phyloP scores from a whole-genome alignment of 164 flowering plant genomes.

The Euptelea pleiosperma region DNA sequence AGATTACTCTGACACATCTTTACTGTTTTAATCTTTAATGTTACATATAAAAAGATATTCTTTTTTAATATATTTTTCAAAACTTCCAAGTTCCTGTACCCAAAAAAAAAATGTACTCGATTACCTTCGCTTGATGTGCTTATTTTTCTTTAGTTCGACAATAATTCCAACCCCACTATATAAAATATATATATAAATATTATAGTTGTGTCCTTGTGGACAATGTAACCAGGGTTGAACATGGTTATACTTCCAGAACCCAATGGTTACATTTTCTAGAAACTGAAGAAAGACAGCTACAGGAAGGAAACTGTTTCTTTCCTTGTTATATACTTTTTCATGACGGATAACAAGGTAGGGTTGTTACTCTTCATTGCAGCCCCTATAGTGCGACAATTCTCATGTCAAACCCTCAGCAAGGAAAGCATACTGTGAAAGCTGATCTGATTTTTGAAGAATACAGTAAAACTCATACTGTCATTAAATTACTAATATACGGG shows the following conservation, averaged over 20 bases:
- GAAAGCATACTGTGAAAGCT: slow-evolving; percentile 71
- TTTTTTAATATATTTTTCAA: no score
- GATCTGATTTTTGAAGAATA: slow-evolving; percentile 84
- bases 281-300: not conserved
- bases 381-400: slow-evolving; percentile 66
- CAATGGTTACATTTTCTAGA: no score
- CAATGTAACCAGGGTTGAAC: not conserved
- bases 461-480: slow-evolving; percentile 38
- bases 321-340: not conserved
- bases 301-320: not conserved
- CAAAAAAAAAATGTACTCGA: no score
- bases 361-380: slow-evolving; percentile 50
- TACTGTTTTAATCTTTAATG: no score
- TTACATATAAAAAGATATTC: no score
- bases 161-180: not conserved
- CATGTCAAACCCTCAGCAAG: slow-evolving; percentile 49
- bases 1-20: no score
- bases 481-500: slow-evolving; percentile 2
- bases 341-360: not conserved
- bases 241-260: not conserved
- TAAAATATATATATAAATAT: no score
- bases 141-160: not conserved
- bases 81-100: no score
- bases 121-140: no score
- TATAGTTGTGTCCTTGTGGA: not conserved